Conservation (phyloP, 176 grass and related monocot species). For the Carex pumila region DNA sequence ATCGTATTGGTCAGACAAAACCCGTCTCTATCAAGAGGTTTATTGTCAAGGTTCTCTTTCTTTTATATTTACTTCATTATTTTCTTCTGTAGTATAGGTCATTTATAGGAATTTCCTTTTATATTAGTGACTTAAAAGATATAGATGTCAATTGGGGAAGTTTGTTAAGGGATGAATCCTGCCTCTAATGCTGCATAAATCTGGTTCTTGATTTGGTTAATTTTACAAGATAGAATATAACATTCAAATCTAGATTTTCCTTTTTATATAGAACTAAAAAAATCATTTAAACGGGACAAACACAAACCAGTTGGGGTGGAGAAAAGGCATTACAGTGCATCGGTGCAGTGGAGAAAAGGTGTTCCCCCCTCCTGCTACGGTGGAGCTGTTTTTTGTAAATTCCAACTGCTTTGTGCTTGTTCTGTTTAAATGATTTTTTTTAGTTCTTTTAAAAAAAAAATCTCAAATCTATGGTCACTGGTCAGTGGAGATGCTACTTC, state of each 20-base stretch:
- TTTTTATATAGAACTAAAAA: too few species aligned
- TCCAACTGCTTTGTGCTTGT: too few species aligned
- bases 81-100: neutral
- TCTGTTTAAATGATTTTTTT: too few species aligned
- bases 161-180: neutral
- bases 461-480: neutral
- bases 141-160: neutral
- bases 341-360: too few species aligned
- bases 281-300: too few species aligned
- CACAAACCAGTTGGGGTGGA: too few species aligned
- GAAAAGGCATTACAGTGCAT: too few species aligned
- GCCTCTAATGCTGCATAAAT: neutral
- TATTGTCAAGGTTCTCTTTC: slow-evolving; percentile 60
- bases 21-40: slow-evolving; percentile 83
- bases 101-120: neutral
- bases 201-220: neutral
- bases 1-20: slow-evolving; percentile 84
- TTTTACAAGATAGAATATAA: neutral
- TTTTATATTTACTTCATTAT: neutral
- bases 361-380: too few species aligned
- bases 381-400: too few species aligned
- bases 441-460: too few species aligned
- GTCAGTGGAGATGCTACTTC: neutral
- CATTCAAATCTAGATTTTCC: neutral
- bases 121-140: neutral